Evolutionary conservation across 2,329 filamentous ascomycete species (phyloP).

Genomic region (Shiraia sp.): DNA sequence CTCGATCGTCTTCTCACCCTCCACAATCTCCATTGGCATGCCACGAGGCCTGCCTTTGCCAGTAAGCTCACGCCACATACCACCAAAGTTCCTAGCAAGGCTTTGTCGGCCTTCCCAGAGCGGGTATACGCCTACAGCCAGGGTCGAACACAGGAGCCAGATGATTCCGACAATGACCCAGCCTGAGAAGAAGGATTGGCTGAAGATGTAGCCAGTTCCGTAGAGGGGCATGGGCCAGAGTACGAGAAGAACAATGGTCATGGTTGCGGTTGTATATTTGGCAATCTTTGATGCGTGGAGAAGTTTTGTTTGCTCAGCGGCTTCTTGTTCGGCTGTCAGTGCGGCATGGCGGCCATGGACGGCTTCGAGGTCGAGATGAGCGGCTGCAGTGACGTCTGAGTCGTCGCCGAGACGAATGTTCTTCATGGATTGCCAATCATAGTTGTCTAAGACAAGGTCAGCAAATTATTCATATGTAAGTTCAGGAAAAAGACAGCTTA

Average conservation of each 20-base stretch:
- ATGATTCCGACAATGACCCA: constrained; percentile 71
- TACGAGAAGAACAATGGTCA: constrained; percentile 73
- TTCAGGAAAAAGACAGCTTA: constrained; percentile 5
- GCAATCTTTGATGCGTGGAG: constrained; percentile 55
- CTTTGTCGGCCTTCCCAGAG: constrained; percentile 66
- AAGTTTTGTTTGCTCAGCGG: constrained; percentile 48
- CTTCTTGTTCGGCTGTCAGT: constrained; percentile 34
- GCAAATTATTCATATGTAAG: constrained; percentile 23
- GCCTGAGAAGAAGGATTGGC: constrained; percentile 77
- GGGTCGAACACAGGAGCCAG: constrained; percentile 74
- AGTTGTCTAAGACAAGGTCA: constrained; percentile 75
- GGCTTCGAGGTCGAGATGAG: constrained; percentile 65
- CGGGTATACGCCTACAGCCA: constrained; percentile 79
- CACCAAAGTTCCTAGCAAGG: constrained; percentile 26
- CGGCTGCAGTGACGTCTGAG: constrained; percentile 66
- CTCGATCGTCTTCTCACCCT: constrained; percentile 19
- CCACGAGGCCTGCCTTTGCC: constrained; percentile 20
- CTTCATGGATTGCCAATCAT: constrained; percentile 84
- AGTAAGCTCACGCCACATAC: constrained; percentile 32
- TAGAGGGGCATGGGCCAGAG: constrained; percentile 95
- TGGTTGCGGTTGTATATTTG: constrained; percentile 59
- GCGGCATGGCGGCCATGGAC: constrained; percentile 49
- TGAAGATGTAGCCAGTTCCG: constrained; percentile 78
- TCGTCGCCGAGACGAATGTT: constrained; percentile 79
- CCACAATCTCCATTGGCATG: constrained; percentile 14